Percentiles rank a stretch among this genome's conserved stretches.
phyloP scores from a whole-genome alignment of 306 rosid species.

The Oemleria cerasiformis region DNA sequence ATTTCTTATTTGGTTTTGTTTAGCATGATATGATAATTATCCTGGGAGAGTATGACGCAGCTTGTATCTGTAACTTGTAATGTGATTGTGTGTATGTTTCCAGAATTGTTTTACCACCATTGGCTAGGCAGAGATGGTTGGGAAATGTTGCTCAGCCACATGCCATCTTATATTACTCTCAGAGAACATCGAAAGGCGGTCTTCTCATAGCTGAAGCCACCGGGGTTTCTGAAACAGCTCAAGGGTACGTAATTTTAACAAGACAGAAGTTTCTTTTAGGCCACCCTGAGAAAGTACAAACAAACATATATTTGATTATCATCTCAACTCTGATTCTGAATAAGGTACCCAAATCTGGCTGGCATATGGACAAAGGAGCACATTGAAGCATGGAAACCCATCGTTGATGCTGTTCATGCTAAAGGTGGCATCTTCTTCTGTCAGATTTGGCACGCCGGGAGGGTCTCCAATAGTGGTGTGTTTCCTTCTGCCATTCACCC shows the following conservation, averaged over 20 bases:
- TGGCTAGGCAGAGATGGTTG: slow-evolving; percentile 32
- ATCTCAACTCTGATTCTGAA: no score
- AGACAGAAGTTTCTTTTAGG: no score
- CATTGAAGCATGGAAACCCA: slow-evolving; percentile 52
- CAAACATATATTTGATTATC: background rate
- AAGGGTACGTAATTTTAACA: slow-evolving; percentile 33
- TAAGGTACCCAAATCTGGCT: slow-evolving; percentile 34
- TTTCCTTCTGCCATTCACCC: background rate
- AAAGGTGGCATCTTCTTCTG: slow-evolving; percentile 47
- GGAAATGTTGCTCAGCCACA: slow-evolving; percentile 49
- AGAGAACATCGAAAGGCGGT: background rate
- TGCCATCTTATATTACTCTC: slow-evolving; percentile 43
- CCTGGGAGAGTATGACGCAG: no score
- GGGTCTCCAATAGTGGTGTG: slow-evolving; percentile 49
- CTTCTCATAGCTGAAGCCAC: slow-evolving; percentile 35
- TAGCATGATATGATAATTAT: no score
- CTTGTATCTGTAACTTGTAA: no score
- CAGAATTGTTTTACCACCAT: slow-evolving; percentile 49
- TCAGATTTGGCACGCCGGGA: slow-evolving; percentile 44
- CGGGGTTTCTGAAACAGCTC: slow-evolving; percentile 45
- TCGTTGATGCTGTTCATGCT: slow-evolving; percentile 47
- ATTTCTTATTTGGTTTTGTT: no score
- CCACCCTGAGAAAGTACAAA: no score
- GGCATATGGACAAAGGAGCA: slow-evolving; percentile 55
- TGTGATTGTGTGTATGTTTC: background rate